Evolutionary conservation across 1,139 yeast species (phyloP), one percentile per base, ranked within the genome.

Genomic region (Suhomyces kunorum): DNA sequence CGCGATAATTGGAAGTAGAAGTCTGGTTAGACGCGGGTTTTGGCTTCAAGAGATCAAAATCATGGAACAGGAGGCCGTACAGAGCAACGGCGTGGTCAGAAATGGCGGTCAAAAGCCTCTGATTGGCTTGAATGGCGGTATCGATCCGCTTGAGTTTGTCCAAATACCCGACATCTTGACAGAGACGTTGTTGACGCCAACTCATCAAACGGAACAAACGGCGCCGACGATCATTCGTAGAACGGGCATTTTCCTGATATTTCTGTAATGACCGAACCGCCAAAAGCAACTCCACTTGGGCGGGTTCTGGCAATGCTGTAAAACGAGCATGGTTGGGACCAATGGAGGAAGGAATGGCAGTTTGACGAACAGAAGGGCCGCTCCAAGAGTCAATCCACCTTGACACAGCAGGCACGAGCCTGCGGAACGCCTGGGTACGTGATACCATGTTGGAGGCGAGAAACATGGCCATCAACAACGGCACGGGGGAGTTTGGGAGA

Each of bases 121-220:
- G 74, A 55, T 86, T 84, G 14, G 55, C 55, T 6, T 46, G 58
- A 7, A 81, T 66, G 13, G 71, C 61, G 4, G 51, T 48, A 36
- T 81, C 83, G 4, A 81, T 64, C 12, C 53, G 50, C 15, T 67
- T 60, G 27, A 85, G 58, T 47, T 83, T 81, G 16, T 69, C 63
- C 18, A 71, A 53, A 59, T 85, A 86, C 0, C 85, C 84, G 2
- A 73, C 70, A 13, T 74, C 67, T 16, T 71, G 71, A 30, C 81
- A 77, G 26, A 78, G 50, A 23, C 68, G 63, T 49, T 79, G 83
- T 50, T 81, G 87, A 41, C 76, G 64, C 69, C 77, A 71, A 4
- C 76, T 60, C 76, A 81, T 68, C 52, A 69, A 53, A 41, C 71
- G 71, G 56, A 72, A 78, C 31, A 78, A 51, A 29, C 59, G 61